phyloP scores from a whole-genome alignment of 2,329 filamentous ascomycete genomes.

The Penicillium palitans region DNA sequence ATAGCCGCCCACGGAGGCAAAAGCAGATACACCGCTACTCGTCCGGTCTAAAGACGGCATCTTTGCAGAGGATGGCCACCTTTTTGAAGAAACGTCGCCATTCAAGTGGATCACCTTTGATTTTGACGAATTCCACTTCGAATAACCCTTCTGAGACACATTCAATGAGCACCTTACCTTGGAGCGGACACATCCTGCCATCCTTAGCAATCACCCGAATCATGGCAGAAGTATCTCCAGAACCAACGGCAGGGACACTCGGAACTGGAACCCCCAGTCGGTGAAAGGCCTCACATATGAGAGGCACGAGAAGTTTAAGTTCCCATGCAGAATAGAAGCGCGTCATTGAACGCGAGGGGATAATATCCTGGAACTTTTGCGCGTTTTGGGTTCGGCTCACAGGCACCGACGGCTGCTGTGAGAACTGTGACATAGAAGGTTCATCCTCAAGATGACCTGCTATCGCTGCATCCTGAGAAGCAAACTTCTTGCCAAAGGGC shows the following conservation, averaged over 20 bases:
- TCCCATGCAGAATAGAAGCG: slow-evolving; percentile 88
- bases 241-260: slow-evolving; percentile 45
- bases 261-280: slow-evolving; percentile 78
- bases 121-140: slow-evolving; percentile 89
- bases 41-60: slow-evolving; percentile 70
- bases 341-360: slow-evolving; percentile 81
- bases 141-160: slow-evolving; percentile 60
- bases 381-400: slow-evolving; percentile 86
- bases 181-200: slow-evolving; percentile 51
- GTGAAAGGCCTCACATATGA: slow-evolving; percentile 78
- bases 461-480: slow-evolving; percentile 45
- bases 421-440: slow-evolving; percentile 81
- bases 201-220: slow-evolving; percentile 72
- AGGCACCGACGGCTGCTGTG: slow-evolving; percentile 72
- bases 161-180: slow-evolving; percentile 48
- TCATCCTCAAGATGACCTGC: slow-evolving; percentile 75
- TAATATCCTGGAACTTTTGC: slow-evolving; percentile 83
- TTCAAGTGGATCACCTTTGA: slow-evolving; percentile 92
- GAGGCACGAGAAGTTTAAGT: slow-evolving; percentile 71
- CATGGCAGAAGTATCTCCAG: slow-evolving; percentile 55
- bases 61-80: slow-evolving; percentile 82
- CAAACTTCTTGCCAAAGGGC: slow-evolving; percentile 40
- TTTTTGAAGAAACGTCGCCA: slow-evolving; percentile 98
- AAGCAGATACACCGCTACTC: slow-evolving; percentile 21
- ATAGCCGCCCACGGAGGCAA: not conserved